Base-by-base conservation (phyloP, 148 eudicot genomes). In the Rheum nobile region DNA sequence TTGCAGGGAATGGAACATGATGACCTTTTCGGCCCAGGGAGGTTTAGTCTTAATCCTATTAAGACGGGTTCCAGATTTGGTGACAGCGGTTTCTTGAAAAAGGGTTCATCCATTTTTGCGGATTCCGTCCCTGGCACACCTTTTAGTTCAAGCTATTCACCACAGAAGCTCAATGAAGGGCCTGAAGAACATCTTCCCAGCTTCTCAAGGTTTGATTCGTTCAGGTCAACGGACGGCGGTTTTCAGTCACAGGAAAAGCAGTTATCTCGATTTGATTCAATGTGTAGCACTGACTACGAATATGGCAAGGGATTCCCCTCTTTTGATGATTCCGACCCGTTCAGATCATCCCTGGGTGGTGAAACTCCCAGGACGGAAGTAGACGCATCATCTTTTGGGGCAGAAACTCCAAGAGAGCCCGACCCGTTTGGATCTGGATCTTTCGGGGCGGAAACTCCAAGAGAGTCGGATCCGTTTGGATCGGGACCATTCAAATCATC, bases 201-300 rank as follows among this genome's bases (percentile, higher is more conserved):
- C 87, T 85, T 91, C 79, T 92, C 97, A 9, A 86, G 97, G 80
- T 92, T 89, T 74, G 97, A 92, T 77, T 88, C 97, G 48, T 91
- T 91, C 83, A 83, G 76, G 75, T 81, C 85, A 74, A 54, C 81
- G 4, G 97, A 90, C 37, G 72, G 88, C 74, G 89, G 96, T 72
- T 88, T 81, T 80, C 86, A 73, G 57, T 78, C 86, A 52, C 89
- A 84, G 8, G 97, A 86, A 21, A 54, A 21, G 8, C 71, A 21
- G 12, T 61, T 89, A 2, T 73, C 97, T 37, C 87, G 97, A 70
- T 89, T 89, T 75, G 97, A 91, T 83, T 91, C 97, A 32, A 84
- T 85, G 80, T 77, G 81, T 46, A 87, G 91, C 77, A 84, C 80
- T 31, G 97, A 87, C 47, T 86, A 85, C 21, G 91, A 91, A 35